phyloP scores from a whole-genome alignment of 257 asterid species.

The Gynochthodes officinalis region DNA sequence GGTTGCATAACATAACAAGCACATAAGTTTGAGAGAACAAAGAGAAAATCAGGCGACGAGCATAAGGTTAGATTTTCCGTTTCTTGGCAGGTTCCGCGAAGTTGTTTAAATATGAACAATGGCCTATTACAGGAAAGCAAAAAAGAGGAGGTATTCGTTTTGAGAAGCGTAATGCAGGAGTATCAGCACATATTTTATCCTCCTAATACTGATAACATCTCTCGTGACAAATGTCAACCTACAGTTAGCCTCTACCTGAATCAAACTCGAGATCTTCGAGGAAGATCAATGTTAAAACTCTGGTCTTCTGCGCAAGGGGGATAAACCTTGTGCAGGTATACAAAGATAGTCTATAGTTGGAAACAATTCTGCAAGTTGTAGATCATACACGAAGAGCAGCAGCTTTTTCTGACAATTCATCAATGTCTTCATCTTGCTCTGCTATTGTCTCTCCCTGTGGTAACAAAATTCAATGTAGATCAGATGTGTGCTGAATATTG shows the following conservation, averaged over 20 bases:
- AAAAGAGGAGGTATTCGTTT: neutral
- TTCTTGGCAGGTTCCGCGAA: neutral
- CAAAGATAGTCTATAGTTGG: neutral
- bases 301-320: slow-evolving; percentile 7
- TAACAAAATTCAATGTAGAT: neutral
- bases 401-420: slow-evolving; percentile 32
- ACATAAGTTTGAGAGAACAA: neutral
- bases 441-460: slow-evolving; percentile 34
- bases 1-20: too few relatives aligned
- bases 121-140: neutral
- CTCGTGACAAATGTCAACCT: neutral
- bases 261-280: slow-evolving; percentile 10
- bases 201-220: slow-evolving; percentile 4
- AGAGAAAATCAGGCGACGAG: neutral
- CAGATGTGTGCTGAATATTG: neutral
- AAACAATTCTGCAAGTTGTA: neutral
- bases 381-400: slow-evolving; percentile 28
- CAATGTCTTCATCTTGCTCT: slow-evolving; percentile 34
- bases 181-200: neutral
- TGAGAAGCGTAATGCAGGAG: neutral
- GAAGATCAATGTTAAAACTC: neutral
- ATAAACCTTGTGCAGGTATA: slow-evolving; percentile 3
- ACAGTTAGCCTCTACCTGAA: slow-evolving; percentile 32
- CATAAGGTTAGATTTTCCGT: neutral
- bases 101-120: neutral